phyloP scores from a whole-genome alignment of 2,329 filamentous ascomycete genomes.

The Penicillium sp. region DNA sequence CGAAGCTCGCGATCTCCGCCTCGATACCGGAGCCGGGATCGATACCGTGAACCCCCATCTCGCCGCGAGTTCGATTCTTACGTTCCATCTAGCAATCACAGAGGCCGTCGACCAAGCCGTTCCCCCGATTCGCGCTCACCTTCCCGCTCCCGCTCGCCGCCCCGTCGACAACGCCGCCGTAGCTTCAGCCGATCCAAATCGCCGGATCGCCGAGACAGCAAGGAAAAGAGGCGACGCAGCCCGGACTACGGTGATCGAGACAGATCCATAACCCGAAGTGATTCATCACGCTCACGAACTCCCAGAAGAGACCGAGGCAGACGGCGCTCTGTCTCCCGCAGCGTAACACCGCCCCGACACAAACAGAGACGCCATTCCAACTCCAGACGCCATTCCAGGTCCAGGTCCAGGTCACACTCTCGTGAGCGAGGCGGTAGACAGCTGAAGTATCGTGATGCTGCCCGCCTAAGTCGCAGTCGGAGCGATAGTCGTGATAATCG shows the following conservation, averaged over 20 bases:
- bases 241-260: slow-evolving; percentile 51
- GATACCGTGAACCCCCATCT: slow-evolving; percentile 49
- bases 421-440: slow-evolving; percentile 37
- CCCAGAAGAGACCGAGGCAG: slow-evolving; percentile 53
- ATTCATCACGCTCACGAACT: slow-evolving; percentile 60
- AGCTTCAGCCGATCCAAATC: slow-evolving; percentile 42
- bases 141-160: slow-evolving; percentile 27
- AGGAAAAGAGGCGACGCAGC: slow-evolving; percentile 41
- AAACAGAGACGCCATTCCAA: slow-evolving; percentile 38
- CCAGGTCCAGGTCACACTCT: slow-evolving; percentile 32
- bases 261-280: slow-evolving; percentile 54
- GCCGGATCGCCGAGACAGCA: slow-evolving; percentile 40
- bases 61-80: slow-evolving; percentile 62
- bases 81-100: slow-evolving; percentile 52
- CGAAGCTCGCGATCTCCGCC: slow-evolving; percentile 59
- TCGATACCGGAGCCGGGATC: slow-evolving; percentile 53
- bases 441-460: slow-evolving; percentile 57
- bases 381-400: slow-evolving; percentile 44
- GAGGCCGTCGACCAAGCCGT: slow-evolving; percentile 44
- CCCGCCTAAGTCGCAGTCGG: slow-evolving; percentile 39
- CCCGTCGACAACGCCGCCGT: slow-evolving; percentile 34
- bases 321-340: slow-evolving; percentile 45
- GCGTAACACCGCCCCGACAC: slow-evolving; percentile 39
- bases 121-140: slow-evolving; percentile 33
- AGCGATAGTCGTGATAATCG: slow-evolving; percentile 46